These are phyloP conservation scores for Actinidia polygama DNA, from an alignment of 179 eudicot genomes.

Conservation along the genomic window DNA sequence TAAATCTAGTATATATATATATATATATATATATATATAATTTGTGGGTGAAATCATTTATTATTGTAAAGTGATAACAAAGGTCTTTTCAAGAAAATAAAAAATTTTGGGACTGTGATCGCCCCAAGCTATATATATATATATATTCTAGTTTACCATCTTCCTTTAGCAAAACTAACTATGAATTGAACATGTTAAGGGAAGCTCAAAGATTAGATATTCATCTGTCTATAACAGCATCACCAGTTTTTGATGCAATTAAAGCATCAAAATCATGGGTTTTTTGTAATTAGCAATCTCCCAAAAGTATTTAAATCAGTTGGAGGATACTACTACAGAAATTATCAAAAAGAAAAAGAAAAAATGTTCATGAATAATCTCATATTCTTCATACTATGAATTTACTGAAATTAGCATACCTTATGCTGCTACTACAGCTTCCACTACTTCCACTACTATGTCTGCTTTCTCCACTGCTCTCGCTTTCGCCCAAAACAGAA, in stretches of 20 bases:
- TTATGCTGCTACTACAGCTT: constrained; percentile 30
- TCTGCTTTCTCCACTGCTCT: constrained; percentile 18
- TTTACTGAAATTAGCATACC: neutral
- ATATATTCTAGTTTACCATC: too few species aligned
- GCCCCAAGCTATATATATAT: too few species aligned
- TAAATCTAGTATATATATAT: too few species aligned
- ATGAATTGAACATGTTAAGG: too few species aligned
- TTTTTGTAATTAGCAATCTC: neutral
- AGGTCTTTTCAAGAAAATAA: too few species aligned
- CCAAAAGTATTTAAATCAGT: neutral
- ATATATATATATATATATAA: too few species aligned
- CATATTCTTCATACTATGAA: neutral
- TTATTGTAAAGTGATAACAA: too few species aligned
- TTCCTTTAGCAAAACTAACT: too few species aligned
- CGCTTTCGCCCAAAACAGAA: constrained; percentile 27
- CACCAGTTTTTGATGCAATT: neutral
- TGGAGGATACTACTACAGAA: neutral
- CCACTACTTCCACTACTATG: constrained; percentile 30
- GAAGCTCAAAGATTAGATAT: too few species aligned
- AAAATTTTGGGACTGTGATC: too few species aligned
- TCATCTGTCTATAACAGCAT: too few species aligned
- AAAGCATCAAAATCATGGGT: neutral
- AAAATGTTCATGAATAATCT: neutral
- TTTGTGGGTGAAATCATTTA: too few species aligned
- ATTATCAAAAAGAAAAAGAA: neutral